These are phyloP conservation scores for Yamadazyma triangularis DNA, from an alignment of 1,139 yeast genomes.

Conservation along the genomic window DNA sequence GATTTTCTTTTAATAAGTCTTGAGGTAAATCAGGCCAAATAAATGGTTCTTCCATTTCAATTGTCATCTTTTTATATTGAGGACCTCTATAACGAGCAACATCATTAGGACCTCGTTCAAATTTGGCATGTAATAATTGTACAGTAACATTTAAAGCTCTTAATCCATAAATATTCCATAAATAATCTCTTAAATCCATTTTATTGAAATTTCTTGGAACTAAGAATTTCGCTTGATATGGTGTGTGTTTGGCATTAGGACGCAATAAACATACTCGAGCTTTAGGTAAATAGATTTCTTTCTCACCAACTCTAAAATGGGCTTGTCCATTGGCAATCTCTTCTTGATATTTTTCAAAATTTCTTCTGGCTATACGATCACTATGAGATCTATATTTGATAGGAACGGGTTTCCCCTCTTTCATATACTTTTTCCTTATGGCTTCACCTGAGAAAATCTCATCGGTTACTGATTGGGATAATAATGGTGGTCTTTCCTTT, in stretches of 20 bases:
- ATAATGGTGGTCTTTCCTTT: slow-evolving; percentile 34
- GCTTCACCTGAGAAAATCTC: slow-evolving; percentile 39
- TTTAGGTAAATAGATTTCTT: slow-evolving; percentile 72
- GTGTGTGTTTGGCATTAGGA: slow-evolving; percentile 92
- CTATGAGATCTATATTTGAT: slow-evolving; percentile 33
- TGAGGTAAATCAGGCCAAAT: slow-evolving; percentile 77
- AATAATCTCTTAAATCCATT: slow-evolving; percentile 84
- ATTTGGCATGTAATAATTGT: slow-evolving; percentile 74
- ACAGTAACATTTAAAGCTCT: slow-evolving; percentile 86
- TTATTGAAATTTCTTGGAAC: slow-evolving; percentile 91
- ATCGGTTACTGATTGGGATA: slow-evolving; percentile 38
- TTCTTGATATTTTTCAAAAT: slow-evolving; percentile 43
- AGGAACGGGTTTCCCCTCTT: slow-evolving; percentile 42
- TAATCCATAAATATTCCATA: slow-evolving; percentile 82
- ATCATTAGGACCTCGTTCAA: slow-evolving; percentile 54
- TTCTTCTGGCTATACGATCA: slow-evolving; percentile 36
- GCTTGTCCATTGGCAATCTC: slow-evolving; percentile 63
- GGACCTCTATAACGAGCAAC: slow-evolving; percentile 73
- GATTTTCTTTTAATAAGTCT: slow-evolving; percentile 20
- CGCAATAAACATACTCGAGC: slow-evolving; percentile 75
- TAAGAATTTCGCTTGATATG: slow-evolving; percentile 90
- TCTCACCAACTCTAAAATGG: slow-evolving; percentile 77
- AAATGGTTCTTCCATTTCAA: slow-evolving; percentile 89
- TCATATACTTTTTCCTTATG: slow-evolving; percentile 30
- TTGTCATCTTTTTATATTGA: slow-evolving; percentile 90